These are phyloP conservation scores for Gossypium lobatum DNA, from an alignment of 441 rosid species.

Conservation along the genomic window DNA sequence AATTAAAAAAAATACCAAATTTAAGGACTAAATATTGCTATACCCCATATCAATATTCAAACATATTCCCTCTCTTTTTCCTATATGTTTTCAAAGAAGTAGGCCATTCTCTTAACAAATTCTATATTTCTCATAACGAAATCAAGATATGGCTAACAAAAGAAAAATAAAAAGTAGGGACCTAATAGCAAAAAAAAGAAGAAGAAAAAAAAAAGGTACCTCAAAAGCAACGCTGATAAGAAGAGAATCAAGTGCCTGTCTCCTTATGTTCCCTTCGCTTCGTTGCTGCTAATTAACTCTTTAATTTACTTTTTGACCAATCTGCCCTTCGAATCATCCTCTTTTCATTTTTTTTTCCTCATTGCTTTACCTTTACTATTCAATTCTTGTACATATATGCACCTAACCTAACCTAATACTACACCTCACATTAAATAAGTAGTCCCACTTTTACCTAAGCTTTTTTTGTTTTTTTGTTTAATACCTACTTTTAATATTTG, in stretches of 20 bases:
- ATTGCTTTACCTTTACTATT: constrained; percentile 15
- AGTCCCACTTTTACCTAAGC: neutral
- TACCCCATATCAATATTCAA: constrained; percentile 11
- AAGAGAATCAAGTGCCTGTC: constrained; percentile 20
- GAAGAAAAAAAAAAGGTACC: constrained; percentile 7
- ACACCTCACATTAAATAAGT: neutral
- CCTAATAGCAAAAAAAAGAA: neutral
- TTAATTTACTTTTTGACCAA: constrained; percentile 27
- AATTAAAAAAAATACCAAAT: neutral
- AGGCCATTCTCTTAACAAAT: neutral
- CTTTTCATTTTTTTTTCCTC: neutral
- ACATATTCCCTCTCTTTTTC: constrained; percentile 25
- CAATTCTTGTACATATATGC: neutral
- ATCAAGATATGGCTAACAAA: constrained; percentile 30
- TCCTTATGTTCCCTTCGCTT: neutral
- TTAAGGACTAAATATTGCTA: neutral
- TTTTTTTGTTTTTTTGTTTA: too few species aligned
- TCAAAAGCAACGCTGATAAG: constrained; percentile 38
- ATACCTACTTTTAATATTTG: too few species aligned
- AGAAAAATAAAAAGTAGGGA: constrained; percentile 16
- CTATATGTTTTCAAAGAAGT: neutral
- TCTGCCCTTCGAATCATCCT: neutral
- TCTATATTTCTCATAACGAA: constrained; percentile 10
- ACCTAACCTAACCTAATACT: neutral
- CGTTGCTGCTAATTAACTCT: neutral